Evolutionary conservation across 2,329 filamentous ascomycete species (phyloP).

Genomic region (Alternaria sp.): DNA sequence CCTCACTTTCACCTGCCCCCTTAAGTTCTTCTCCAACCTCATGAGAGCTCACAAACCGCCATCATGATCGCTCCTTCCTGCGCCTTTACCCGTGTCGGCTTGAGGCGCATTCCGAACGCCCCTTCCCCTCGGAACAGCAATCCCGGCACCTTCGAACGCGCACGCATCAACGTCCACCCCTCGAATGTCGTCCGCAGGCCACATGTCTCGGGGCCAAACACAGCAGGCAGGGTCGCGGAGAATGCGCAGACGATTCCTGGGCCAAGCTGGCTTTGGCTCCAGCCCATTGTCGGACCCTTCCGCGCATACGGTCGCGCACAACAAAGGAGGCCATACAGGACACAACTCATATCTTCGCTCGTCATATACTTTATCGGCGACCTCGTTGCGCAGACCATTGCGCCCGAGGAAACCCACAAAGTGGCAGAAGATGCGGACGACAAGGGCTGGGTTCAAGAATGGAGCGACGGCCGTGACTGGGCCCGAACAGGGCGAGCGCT

Average conservation of each 20-base stretch:
- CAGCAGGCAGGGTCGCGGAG: slow-evolving; percentile 23
- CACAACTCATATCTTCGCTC: slow-evolving; percentile 77
- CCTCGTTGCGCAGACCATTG: slow-evolving; percentile 74
- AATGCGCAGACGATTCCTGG: slow-evolving; percentile 48
- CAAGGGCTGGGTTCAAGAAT: slow-evolving; percentile 46
- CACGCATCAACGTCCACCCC: slow-evolving; percentile 17
- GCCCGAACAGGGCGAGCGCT: slow-evolving; percentile 72
- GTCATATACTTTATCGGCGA: slow-evolving; percentile 82
- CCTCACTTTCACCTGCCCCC: slow-evolving; percentile 4
- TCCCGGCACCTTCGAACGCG: slow-evolving; percentile 12
- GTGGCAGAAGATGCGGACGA: slow-evolving; percentile 17
- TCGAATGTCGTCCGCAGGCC: slow-evolving; percentile 17
- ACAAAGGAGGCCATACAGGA: slow-evolving; percentile 73
- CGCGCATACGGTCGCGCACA: slow-evolving; percentile 73
- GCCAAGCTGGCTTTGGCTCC: slow-evolving; percentile 55
- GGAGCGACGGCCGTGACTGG: slow-evolving; percentile 54
- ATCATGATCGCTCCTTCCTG: slow-evolving; percentile 39
- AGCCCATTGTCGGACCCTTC: slow-evolving; percentile 54
- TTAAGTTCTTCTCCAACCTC: background rate
- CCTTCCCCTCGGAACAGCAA: slow-evolving; percentile 9
- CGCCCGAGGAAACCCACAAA: slow-evolving; percentile 13
- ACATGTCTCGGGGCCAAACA: slow-evolving; percentile 28
- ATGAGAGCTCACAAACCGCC: slow-evolving; percentile 20
- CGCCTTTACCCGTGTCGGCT: slow-evolving; percentile 34
- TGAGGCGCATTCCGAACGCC: slow-evolving; percentile 30